phyloP scores from a whole-genome alignment of 176 grass and related monocot genomes.

The Aegilops tauschii region DNA sequence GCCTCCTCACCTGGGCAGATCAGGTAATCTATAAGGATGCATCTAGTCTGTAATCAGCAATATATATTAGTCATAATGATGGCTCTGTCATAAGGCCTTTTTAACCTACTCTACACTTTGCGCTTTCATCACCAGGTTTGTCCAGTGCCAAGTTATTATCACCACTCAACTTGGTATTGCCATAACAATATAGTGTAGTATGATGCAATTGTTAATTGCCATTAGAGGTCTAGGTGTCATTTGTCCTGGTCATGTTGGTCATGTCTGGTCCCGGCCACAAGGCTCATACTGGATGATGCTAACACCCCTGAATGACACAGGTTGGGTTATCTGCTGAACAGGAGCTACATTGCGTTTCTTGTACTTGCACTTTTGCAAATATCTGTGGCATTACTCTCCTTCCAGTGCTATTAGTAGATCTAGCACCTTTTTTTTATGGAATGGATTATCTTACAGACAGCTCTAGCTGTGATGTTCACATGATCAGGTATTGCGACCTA shows the following conservation, averaged over 20 bases:
- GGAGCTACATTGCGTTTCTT: neutral
- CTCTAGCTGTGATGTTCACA: neutral
- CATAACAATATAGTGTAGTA: neutral
- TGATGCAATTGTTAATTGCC: neutral
- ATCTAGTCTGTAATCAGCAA: neutral
- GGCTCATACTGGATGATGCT: neutral
- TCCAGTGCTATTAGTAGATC: neutral
- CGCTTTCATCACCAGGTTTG: neutral
- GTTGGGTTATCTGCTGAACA: neutral
- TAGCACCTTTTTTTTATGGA: neutral
- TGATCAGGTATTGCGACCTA: neutral
- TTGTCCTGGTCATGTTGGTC: slow-evolving; percentile 6
- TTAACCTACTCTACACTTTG: neutral
- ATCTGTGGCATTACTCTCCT: neutral
- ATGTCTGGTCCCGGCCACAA: neutral
- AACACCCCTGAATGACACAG: neutral
- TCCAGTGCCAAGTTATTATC: neutral
- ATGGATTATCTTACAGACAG: neutral
- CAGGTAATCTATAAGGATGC: neutral
- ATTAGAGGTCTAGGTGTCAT: neutral
- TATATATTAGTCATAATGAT: neutral
- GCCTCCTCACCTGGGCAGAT: neutral
- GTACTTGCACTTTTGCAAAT: neutral
- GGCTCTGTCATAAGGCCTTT: neutral
- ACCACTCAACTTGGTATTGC: neutral